Conservation (phyloP, 441 rosid species). For the Syzygium malaccense region DNA sequence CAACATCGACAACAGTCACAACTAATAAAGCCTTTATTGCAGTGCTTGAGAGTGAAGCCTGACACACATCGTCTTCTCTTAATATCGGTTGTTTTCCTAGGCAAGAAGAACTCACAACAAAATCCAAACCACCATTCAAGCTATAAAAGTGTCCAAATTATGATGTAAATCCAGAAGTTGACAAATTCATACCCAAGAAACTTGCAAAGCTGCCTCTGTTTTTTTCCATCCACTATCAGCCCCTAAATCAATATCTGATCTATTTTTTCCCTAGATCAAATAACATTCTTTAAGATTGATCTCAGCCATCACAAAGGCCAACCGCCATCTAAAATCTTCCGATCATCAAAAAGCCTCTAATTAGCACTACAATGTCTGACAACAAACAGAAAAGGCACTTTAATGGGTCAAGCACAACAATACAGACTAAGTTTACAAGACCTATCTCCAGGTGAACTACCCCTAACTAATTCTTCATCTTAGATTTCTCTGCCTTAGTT, state of each 20-base stretch:
- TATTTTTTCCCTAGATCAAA: background rate
- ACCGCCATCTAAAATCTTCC: background rate
- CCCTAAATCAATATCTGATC: background rate
- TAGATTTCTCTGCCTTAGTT: background rate
- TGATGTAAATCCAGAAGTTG: background rate
- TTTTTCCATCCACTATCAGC: background rate
- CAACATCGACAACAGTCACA: background rate
- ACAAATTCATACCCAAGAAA: background rate
- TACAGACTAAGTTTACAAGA: background rate
- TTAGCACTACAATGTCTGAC: background rate
- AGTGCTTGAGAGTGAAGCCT: background rate
- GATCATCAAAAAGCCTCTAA: background rate
- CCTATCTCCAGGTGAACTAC: background rate
- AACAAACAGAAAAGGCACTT: background rate
- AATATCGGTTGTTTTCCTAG: background rate
- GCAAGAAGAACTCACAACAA: background rate
- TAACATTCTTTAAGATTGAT: background rate
- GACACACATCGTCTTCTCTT: background rate
- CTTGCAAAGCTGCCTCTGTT: background rate
- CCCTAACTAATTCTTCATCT: background rate
- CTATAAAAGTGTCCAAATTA: background rate
- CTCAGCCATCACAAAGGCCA: background rate
- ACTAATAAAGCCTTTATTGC: background rate
- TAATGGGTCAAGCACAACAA: background rate
- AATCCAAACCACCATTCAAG: background rate